Conservation (phyloP, 257 asterid genomes). For the Capsicum pubescens region DNA sequence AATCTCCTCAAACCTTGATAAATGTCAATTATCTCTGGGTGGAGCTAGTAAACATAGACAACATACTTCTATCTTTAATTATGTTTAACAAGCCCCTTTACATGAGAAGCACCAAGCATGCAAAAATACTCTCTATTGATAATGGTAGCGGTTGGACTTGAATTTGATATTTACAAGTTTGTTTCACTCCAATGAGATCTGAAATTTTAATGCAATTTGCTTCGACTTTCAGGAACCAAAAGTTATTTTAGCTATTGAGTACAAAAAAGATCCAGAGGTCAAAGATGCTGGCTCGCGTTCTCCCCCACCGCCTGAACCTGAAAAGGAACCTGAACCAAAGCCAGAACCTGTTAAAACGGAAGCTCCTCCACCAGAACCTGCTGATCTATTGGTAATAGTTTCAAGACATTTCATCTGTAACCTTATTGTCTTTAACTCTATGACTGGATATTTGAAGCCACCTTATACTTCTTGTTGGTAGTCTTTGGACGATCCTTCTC, state of each 20-base stretch:
- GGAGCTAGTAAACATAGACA: neutral
- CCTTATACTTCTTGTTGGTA: conserved; percentile 35
- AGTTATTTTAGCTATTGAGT: conserved; percentile 75
- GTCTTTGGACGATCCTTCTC: conserved; percentile 74
- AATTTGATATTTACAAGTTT: neutral
- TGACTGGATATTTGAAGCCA: conserved; percentile 10
- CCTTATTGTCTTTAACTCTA: neutral
- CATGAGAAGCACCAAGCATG: neutral
- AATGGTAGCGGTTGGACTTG: neutral
- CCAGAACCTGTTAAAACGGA: conserved; percentile 65
- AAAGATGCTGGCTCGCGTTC: conserved; percentile 66
- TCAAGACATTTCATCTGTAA: conserved; percentile 3
- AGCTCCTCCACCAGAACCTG: conserved; percentile 58
- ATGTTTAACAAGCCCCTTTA: neutral
- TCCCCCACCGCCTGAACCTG: conserved; percentile 55
- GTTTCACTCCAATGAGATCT: neutral
- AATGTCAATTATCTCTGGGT: neutral
- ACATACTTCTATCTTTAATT: neutral
- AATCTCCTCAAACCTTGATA: conserved; percentile 28
- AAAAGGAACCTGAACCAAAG: conserved; percentile 45
- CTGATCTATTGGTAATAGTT: conserved; percentile 76
- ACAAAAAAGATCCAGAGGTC: conserved; percentile 65
- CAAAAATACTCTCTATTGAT: neutral
- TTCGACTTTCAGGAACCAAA: conserved; percentile 36
- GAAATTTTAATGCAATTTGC: neutral